Conservation (phyloP, 352 stramenopile genomes). For the Blastocystis hominis region DNA sequence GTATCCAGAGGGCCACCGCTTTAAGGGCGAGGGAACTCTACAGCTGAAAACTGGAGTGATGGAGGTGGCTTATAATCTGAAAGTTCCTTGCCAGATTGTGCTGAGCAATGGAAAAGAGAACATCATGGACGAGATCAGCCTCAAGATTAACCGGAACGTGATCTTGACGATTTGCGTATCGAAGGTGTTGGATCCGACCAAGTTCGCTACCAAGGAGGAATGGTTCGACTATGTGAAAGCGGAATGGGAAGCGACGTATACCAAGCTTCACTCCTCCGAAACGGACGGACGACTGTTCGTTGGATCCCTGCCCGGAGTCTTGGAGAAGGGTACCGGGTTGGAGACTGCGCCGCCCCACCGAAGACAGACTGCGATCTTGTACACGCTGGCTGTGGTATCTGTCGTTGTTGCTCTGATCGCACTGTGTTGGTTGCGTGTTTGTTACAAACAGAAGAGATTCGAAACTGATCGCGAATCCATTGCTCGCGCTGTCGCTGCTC, state of each 20-base stretch:
- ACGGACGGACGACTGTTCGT: neutral
- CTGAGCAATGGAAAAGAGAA: slow-evolving; percentile 40
- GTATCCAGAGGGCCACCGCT: slow-evolving; percentile 57
- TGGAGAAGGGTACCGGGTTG: neutral
- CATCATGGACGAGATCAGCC: slow-evolving; percentile 39
- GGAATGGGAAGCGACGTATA: slow-evolving; percentile 47
- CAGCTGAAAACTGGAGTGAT: slow-evolving; percentile 53
- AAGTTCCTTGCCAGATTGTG: slow-evolving; percentile 30
- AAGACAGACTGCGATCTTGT: neutral
- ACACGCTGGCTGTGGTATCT: neutral
- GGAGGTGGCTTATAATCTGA: slow-evolving; percentile 56
- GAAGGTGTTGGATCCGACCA: slow-evolving; percentile 26
- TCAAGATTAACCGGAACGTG: neutral
- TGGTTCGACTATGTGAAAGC: slow-evolving; percentile 55
- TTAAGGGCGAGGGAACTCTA: slow-evolving; percentile 23
- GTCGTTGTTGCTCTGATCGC: neutral
- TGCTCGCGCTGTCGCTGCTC: neutral
- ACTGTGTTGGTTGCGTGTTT: neutral
- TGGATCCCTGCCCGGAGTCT: neutral
- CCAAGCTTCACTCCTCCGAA: neutral
- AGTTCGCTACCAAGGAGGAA: slow-evolving; percentile 50
- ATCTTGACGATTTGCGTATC: slow-evolving; percentile 31
- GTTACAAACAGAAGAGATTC: neutral
- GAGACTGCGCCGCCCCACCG: neutral
- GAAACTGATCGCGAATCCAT: slow-evolving; percentile 48